Evolutionary conservation across 2,329 filamentous ascomycete species (phyloP).

Genomic region (Didymella pinodella): DNA sequence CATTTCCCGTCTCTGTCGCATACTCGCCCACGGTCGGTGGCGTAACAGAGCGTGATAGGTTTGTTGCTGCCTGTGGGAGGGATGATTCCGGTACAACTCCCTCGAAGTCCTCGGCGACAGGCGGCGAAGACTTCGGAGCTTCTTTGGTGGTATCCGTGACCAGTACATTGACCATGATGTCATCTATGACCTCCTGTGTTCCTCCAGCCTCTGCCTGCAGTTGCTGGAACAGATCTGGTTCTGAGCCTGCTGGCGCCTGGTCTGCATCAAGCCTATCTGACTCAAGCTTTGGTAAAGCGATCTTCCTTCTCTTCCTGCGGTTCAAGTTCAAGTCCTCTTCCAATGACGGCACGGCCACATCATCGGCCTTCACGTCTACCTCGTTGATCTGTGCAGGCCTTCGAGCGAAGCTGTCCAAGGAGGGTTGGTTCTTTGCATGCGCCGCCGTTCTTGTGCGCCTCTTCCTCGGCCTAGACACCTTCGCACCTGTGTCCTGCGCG

Average conservation of each 20-base stretch:
- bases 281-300: slow-evolving; percentile 36
- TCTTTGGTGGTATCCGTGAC: slow-evolving; percentile 7
- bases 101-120: background rate
- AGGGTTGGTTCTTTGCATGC: slow-evolving; percentile 35
- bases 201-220: slow-evolving; percentile 35
- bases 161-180: slow-evolving; percentile 9
- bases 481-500: slow-evolving; percentile 25
- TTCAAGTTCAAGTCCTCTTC: slow-evolving; percentile 42
- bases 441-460: slow-evolving; percentile 35
- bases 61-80: slow-evolving; percentile 2
- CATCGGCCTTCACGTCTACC: background rate
- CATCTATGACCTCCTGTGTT: slow-evolving; percentile 15
- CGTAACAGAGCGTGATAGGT: background rate
- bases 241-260: slow-evolving; percentile 3
- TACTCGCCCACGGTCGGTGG: slow-evolving; percentile 4
- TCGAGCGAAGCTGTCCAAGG: slow-evolving; percentile 39
- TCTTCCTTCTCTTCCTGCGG: slow-evolving; percentile 52
- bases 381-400: slow-evolving; percentile 13
- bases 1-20: background rate
- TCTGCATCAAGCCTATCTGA: background rate
- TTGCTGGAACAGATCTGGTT: slow-evolving; percentile 41
- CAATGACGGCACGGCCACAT: slow-evolving; percentile 25
- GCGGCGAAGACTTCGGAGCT: slow-evolving; percentile 1
- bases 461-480: slow-evolving; percentile 28
- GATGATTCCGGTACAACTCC: slow-evolving; percentile 7